Conservation (phyloP, 495 filamentous ascomycete genomes). For the Aspergillus indologenus region DNA sequence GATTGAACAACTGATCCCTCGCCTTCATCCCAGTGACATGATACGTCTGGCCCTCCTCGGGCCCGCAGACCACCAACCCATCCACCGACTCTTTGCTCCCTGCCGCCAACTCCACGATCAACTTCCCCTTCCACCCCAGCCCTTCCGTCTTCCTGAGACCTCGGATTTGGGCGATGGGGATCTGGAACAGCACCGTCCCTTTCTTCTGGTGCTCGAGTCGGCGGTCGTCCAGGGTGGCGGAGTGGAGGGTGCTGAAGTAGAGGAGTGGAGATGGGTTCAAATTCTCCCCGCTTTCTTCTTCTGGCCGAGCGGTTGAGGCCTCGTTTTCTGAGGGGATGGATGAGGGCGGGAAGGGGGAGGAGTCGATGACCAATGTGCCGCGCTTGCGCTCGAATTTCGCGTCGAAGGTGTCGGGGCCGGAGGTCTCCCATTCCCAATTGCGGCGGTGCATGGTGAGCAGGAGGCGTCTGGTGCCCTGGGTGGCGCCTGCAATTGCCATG, state of each 20-base stretch:
- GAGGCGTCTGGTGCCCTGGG: constrained; percentile 58
- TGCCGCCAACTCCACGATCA: constrained; percentile 77
- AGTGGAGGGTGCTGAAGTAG: constrained; percentile 48
- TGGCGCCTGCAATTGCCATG: constrained; percentile 59
- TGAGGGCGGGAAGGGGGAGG: constrained; percentile 37
- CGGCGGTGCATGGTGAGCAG: constrained; percentile 62
- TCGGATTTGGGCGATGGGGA: constrained; percentile 55
- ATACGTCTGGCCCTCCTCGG: constrained; percentile 45
- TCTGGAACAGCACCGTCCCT: constrained; percentile 39
- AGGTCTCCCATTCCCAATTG: constrained; percentile 31
- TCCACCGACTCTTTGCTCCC: constrained; percentile 68
- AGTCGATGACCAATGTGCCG: constrained; percentile 68
- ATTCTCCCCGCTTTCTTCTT: no score
- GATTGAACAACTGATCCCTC: constrained; percentile 81
- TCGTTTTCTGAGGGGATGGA: background rate
- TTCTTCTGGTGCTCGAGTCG: constrained; percentile 47
- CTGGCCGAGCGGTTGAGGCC: no score
- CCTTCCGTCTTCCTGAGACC: constrained; percentile 82
- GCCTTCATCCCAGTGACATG: constrained; percentile 69
- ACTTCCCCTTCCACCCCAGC: constrained; percentile 82
- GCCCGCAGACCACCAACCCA: constrained; percentile 67
- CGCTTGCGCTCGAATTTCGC: constrained; percentile 67
- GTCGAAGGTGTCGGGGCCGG: constrained; percentile 73
- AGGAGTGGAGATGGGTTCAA: constrained; percentile 11
- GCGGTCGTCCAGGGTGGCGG: constrained; percentile 30